Evolutionary conservation across 108 stramenopile genomes (phyloP), one percentile per base, ranked within the genome.

Genomic region (Parmales sp.): DNA sequence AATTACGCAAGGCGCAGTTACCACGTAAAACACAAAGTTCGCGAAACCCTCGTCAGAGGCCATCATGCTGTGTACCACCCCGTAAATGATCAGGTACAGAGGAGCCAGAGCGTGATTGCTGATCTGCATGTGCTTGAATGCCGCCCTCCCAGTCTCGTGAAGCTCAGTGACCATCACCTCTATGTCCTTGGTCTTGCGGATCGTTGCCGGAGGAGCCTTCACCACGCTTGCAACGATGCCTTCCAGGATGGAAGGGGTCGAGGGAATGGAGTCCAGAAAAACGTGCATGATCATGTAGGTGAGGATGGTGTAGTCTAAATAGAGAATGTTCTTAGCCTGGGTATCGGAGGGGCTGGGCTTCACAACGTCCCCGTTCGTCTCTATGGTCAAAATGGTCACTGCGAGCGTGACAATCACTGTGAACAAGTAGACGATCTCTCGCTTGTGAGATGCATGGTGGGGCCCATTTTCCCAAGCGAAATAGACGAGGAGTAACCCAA

Each of bases 111-210:
- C 8, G 54, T 34, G 13, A 60, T 60, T 60, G 5, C 20, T 60
- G 3, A 60, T 20, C 26, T 60, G 54, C 54, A 60, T 60, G n/a
- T 16, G 13, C 54, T 60, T 60, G 8, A 60, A 16, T 2, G 54
- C 54, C 5, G 31, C 29, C 9, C 31, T 28, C 28, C 54, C 54
- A 16, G 54, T 19, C 5, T 28, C 31, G 54, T 60, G 54, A 60
- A 60, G 31, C 7, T 60, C 54, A 16, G 13, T 34, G 4, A 60
- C 54, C 3, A 60, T 28, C 31, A 18, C 20, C 28, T 60, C 54
- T 18, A 60, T 60, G 54, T 60, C 54, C 28, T 20, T 60, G 54
- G 36, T 34, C 28, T 60, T 60, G n/a, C 54, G 13, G 3, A 60
- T 18, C 2, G 20, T 34, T 11, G n/a, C 20, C 6, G 29, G 54